Conservation (phyloP, 169 alveolate genomes). For the Plasmodium yoelii region DNA sequence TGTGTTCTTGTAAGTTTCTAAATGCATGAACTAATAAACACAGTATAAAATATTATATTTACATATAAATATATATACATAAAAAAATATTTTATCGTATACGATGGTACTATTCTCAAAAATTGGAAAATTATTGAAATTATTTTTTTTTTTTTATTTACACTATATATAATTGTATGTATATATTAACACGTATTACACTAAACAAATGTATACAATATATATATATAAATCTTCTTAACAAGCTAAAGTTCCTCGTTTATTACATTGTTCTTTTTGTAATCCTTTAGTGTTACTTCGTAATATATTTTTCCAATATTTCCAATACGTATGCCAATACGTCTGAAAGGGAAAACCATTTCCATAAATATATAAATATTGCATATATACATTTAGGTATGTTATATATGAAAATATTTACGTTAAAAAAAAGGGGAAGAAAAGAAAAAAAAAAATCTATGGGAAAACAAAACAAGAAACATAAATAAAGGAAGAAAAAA, state of each 20-base stretch:
- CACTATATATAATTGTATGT: too few species aligned
- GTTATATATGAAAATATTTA: neutral
- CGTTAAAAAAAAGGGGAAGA: neutral
- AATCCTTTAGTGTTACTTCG: slow-evolving; percentile 78
- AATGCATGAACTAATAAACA: too few species aligned
- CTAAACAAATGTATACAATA: too few species aligned
- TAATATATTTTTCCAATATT: slow-evolving; percentile 81
- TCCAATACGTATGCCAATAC: slow-evolving; percentile 84
- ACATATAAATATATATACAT: slow-evolving; percentile 1
- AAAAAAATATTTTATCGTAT: neutral
- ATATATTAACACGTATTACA: too few species aligned
- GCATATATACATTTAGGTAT: neutral
- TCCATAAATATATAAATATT: neutral
- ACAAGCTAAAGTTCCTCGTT: slow-evolving; percentile 27
- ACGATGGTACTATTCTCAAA: too few species aligned
- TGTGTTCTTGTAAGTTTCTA: too few species aligned
- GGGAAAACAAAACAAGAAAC: neutral
- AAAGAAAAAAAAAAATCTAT: neutral
- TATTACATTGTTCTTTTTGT: slow-evolving; percentile 27
- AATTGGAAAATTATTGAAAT: too few species aligned
- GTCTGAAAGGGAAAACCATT: slow-evolving; percentile 38
- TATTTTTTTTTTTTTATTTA: too few species aligned
- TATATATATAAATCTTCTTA: too few species aligned
- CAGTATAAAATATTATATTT: too few species aligned
- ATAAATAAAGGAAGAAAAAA: neutral